Evolutionary conservation across 225 moss, liverwort and hornwort species (phyloP), one percentile per base, ranked within the genome.

Genomic region (Pleurozium schreberi): DNA sequence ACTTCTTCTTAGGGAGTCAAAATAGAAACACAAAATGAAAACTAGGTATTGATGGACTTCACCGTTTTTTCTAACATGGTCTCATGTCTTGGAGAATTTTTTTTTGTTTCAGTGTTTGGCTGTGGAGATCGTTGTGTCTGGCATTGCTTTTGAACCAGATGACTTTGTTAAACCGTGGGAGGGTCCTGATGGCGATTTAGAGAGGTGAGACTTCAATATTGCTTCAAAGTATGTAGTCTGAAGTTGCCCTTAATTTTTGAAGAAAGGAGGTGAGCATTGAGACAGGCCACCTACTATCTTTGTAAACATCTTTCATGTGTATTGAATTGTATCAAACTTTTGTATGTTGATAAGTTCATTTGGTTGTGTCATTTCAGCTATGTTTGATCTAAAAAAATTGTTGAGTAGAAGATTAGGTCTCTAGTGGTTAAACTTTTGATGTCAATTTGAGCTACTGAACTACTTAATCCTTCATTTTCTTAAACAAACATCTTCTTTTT

Each of bases 151-250:
- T 42, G 89, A 95, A 67, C 89, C 89, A 71, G 92, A 93, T 84
- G 98, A 99, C 85, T 97, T 93, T 79, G 85, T 93, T 57, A 91
- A 82, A 87, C 98, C 98, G 57, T 99, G 98, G 98, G 95, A 96
- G 78, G 92, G 95, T 80, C 95, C 96, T 12, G 98, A 99, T 94
- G 84, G 88, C 67, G 88, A 93, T 71, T 84, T 91, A 65, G 93
- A 93, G 84, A 92, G 93, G 93, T 93, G 75, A 45, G 50, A 26
- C 25, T 60, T 12, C 19, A 12, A 31, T 53, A 15, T 57, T 42
- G 31, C 67, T 84, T 19, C 40, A 12, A n/a, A 18, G 5, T 57
- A 30, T 69, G 55, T 42, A 69, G 57, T 66, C 16, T 70, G 16
- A 57, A 31, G 30, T 22, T n/a, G 3, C 69, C 9, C 53, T 67